Conservation (phyloP, 768 basidiomycete species). For the Erythrobasidium yunnanense region DNA sequence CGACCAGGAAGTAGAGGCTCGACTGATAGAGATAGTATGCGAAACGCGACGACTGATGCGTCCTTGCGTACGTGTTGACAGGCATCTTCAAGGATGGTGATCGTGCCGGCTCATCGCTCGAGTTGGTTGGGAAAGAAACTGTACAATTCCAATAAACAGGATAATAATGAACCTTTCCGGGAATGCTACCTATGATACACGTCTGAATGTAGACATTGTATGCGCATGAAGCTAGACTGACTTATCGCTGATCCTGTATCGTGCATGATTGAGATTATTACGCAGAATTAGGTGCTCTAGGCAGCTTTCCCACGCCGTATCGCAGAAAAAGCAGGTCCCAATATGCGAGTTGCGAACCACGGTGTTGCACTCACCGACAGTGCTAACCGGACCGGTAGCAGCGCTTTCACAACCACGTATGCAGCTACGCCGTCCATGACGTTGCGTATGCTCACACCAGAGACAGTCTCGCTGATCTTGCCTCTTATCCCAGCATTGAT, state of each 20-base stretch:
- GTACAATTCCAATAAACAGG: too few relatives aligned
- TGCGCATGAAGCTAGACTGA: too few relatives aligned
- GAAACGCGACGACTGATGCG: not conserved
- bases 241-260: too few relatives aligned
- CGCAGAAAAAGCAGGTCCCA: not conserved
- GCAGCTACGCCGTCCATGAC: conserved; percentile 25
- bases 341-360: conserved; percentile 17
- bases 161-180: too few relatives aligned
- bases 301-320: not conserved
- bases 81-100: conserved; percentile 5
- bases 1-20: conserved; percentile 11
- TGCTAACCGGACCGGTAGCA: conserved; percentile 11
- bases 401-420: conserved; percentile 14
- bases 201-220: too few relatives aligned
- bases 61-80: conserved; percentile 1
- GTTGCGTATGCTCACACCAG: conserved; percentile 14
- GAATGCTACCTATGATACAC: too few relatives aligned
- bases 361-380: conserved; percentile 8
- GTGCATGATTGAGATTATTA: too few relatives aligned
- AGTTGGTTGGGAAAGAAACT: too few relatives aligned
- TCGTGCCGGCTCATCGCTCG: too few relatives aligned
- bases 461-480: conserved; percentile 23
- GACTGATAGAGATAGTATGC: conserved; percentile 11
- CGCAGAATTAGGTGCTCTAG: too few relatives aligned
- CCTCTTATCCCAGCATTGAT: not conserved